Conservation (phyloP, 345 rosid genomes). For the Iberis pinnata region DNA sequence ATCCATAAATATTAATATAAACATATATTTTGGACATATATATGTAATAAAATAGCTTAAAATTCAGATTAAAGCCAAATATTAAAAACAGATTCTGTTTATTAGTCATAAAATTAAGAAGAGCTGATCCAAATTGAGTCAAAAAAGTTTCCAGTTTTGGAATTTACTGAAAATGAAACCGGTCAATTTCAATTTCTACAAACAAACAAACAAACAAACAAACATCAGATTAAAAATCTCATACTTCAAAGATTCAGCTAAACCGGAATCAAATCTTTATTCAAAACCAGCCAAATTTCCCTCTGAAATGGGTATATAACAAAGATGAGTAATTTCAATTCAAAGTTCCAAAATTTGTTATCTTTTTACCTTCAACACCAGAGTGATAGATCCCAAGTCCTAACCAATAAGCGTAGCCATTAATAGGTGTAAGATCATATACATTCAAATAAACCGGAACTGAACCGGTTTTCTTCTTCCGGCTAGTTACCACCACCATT, state of each 20-base stretch:
- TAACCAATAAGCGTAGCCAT: conserved; percentile 96
- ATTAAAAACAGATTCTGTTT: no score
- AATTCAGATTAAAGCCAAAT: neutral
- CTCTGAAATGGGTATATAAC: no score
- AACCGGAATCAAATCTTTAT: neutral
- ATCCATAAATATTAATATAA: no score
- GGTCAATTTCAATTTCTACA: conserved; percentile 22
- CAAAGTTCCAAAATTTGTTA: neutral
- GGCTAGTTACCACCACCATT: conserved; percentile 42
- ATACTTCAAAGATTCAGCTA: neutral
- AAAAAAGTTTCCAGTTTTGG: conserved; percentile 26
- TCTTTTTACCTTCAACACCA: conserved; percentile 97
- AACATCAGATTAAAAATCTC: conserved; percentile 10
- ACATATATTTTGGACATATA: no score
- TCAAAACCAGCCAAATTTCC: neutral
- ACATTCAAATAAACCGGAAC: conserved; percentile 95
- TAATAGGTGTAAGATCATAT: conserved; percentile 88
- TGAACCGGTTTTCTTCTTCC: conserved; percentile 64
- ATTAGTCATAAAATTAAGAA: neutral
- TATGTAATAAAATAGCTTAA: neutral
- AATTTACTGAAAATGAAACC: conserved; percentile 12
- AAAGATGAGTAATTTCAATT: neutral
- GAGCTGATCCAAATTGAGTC: conserved; percentile 8
- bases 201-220: conserved; percentile 9
- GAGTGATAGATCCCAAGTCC: conserved; percentile 98